Evolutionary conservation across 2,329 filamentous ascomycete genomes (phyloP), one percentile per base, ranked within the genome.

Genomic region (Pseudogymnoascus sp.): DNA sequence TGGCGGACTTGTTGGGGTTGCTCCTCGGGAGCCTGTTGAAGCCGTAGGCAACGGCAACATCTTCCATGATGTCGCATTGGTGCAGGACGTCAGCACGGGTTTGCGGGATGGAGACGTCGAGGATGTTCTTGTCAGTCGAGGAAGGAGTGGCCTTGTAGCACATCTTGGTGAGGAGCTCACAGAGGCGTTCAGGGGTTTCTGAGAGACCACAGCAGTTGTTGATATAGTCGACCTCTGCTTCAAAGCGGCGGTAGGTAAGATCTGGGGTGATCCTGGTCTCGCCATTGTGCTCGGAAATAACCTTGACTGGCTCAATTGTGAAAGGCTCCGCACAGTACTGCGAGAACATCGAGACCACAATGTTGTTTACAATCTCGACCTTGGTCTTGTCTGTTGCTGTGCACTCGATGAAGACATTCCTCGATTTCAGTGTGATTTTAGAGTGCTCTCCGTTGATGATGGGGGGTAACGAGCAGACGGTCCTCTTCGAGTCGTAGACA

Each of bases 401-500:
- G 71, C 96, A 92, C 77, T 99, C 95, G 75, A 99, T 96, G 77
- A 99, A 90, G 72, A 99, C 86, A 72, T 99, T 97, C 73, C 84
- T 93, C 64, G 93, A 97, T 74, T 96, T 80, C 49, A 96, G 79
- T 6, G 88, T 91, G 74, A 99, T 99, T 79, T 99, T 99, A 72
- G 93, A 97, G 78, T 95, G 93, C 72, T 99, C 86, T 71, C 93
- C 87, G 79, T 99, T 99, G 82, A 99, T 99, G 71, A 99, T 97
- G 16, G 95, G 95, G 1, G 95, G 95, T 71, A 99, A 82, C 6
- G 93, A 97, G 78, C 95, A 93, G 37, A 99, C 92, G 49, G 85
- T 86, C 46, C 87, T 84, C 73, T 96, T 90, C 61, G 91, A 85
- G 75, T 99, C 95, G 76, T 92, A 93, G 73, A 99, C 96, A 72